Percentiles rank a stretch among this genome's conserved stretches.
Evolutionary conservation across 345 rosid species (phyloP).

Genomic region (Syzygium aromaticum): DNA sequence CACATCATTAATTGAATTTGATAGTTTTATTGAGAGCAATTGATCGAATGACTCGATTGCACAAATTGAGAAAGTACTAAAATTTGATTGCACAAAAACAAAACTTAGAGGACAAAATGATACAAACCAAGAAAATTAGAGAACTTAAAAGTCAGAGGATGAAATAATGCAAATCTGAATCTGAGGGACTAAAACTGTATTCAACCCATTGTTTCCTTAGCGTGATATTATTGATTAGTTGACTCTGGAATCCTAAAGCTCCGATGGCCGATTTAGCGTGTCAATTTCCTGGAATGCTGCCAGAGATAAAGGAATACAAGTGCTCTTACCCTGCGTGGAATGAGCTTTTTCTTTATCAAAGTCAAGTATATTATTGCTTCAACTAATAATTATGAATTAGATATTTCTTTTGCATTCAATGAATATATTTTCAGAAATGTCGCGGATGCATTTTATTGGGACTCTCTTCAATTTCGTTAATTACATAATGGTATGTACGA

Average conservation of each 20-base stretch:
- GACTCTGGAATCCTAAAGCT: too few relatives aligned
- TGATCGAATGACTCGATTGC: background rate
- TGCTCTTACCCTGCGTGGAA: background rate
- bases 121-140: background rate
- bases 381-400: background rate
- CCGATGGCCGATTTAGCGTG: too few relatives aligned
- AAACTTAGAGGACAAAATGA: background rate
- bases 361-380: background rate
- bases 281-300: background rate
- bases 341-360: background rate
- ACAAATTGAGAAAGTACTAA: background rate
- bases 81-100: background rate
- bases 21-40: background rate
- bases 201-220: background rate
- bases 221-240: too few relatives aligned
- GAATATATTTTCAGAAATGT: background rate
- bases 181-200: background rate
- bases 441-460: background rate
- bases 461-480: background rate
- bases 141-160: background rate
- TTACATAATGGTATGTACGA: background rate
- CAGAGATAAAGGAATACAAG: background rate
- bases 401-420: background rate
- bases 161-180: background rate
- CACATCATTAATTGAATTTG: background rate